Base-by-base conservation (phyloP, 345 rosid genomes). In the Aquilaria yunnanensis region DNA sequence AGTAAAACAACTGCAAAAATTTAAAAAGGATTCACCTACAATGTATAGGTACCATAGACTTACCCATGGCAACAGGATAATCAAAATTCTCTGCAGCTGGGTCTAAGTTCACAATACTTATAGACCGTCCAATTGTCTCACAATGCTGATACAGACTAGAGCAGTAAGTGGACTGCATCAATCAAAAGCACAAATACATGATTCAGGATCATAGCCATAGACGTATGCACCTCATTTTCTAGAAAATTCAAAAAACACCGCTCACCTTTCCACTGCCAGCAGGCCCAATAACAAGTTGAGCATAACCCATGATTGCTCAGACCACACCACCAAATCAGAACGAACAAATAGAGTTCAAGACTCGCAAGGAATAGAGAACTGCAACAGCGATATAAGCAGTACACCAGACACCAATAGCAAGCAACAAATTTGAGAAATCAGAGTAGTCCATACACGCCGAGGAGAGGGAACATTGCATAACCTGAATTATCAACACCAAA, bases 1-100 rank as follows among this genome's bases (percentile, higher is more conserved):
- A 8, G 43, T 4, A 37, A 37, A 37, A 37, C 43, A 37, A 8
- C 43, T 37, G 43, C 5, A 6, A 13, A 2, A 63, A 56, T 6
- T 59, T 5, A 30, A 5, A 54, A 51, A 16, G 6, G 37, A 52
- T 4, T 53, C 60, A 61, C 32, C 41, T 33, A 55, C 41, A 41
- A 2, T 37, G 2, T 37, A 4, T 47, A 57, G 31, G 55, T 51
- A 60, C 12, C 57, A 5, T 41, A 9, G 7, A 74, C 78, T 75
- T 68, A 90, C 99, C 90, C 83, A 85, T 80, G 63, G 92, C 92
- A 37, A 94, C 90, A 48, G 96, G 99, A 76, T 94, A 90, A 58
- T 90, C 84, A 60, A 90, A 90, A 67, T 74, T 78, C 64, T 90
- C 99, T 0, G 96, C 99, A 51, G 97, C 96, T 64, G 99, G 97